A percentile compares a stretch with the other conserved stretches of the same genome.
These are phyloP conservation scores for Globisporangium carolinianum DNA, from an alignment of 352 stramenopile genomes.

Conservation along the genomic window DNA sequence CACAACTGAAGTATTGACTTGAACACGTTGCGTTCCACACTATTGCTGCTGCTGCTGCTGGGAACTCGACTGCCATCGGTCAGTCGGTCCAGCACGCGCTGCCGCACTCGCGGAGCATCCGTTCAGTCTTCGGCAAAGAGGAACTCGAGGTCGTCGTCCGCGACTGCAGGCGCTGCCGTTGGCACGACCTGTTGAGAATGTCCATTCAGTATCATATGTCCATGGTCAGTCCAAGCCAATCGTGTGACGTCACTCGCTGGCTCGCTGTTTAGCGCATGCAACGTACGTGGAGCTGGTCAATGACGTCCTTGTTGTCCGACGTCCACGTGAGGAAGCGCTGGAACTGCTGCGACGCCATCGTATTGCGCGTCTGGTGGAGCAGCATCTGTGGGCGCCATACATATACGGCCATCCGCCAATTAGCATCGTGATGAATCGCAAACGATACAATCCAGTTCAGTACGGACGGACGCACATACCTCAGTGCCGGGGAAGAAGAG, in stretches of 20 bases:
- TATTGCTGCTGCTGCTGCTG: too few relatives aligned
- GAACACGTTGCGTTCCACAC: not conserved
- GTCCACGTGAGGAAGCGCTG: constrained; percentile 81
- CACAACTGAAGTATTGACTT: too few relatives aligned
- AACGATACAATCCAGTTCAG: not conserved
- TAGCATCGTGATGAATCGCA: too few relatives aligned
- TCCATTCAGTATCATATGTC: too few relatives aligned
- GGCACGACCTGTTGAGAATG: constrained; percentile 30
- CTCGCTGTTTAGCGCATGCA: not conserved
- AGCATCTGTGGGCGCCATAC: constrained; percentile 27
- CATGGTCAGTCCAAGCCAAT: too few relatives aligned
- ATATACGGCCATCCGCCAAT: too few relatives aligned
- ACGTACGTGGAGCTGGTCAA: constrained; percentile 63
- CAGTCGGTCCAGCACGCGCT: too few relatives aligned
- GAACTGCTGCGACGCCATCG: constrained; percentile 78
- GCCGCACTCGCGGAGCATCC: not conserved
- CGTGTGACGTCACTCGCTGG: too few relatives aligned
- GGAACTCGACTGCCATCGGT: too few relatives aligned
- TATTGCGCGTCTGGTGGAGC: constrained; percentile 67
- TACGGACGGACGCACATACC: constrained; percentile 19
- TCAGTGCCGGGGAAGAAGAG: constrained; percentile 81
- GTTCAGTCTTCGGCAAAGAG: constrained; percentile 67
- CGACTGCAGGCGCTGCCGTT: constrained; percentile 19
- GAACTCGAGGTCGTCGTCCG: constrained; percentile 61
- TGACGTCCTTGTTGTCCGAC: constrained; percentile 56